Evolutionary conservation across 768 basidiomycete species (phyloP).

Genomic region (Lenzites betulinus): DNA sequence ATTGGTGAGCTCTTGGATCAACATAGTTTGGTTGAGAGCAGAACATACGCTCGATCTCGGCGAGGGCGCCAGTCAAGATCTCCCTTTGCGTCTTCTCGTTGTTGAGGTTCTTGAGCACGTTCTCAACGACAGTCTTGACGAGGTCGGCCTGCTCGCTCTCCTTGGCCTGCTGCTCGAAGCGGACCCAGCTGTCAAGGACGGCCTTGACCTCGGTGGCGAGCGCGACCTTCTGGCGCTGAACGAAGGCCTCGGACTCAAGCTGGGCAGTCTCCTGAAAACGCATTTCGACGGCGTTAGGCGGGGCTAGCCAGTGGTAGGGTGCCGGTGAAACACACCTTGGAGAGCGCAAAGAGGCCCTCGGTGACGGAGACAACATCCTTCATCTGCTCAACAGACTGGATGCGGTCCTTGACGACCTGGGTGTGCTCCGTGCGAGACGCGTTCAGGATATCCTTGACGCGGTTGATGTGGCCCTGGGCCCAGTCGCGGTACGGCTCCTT

Average conservation of each 20-base stretch:
- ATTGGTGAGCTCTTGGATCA: not conserved
- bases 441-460: conserved; percentile 81
- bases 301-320: not conserved
- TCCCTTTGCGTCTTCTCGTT: conserved; percentile 92
- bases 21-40: not conserved
- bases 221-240: conserved; percentile 85
- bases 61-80: conserved; percentile 73
- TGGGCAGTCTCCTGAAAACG: conserved; percentile 79
- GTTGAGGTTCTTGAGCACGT: conserved; percentile 78
- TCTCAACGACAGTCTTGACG: conserved; percentile 83
- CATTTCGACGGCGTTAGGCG: not conserved
- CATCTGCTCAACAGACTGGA: conserved; percentile 88
- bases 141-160: conserved; percentile 95
- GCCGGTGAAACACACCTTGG: conserved; percentile 61
- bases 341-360: conserved; percentile 85
- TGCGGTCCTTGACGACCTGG: conserved; percentile 89
- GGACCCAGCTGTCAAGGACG: conserved; percentile 97
- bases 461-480: conserved; percentile 86
- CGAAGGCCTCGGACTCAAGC: conserved; percentile 87
- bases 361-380: conserved; percentile 95
- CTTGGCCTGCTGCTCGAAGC: conserved; percentile 95
- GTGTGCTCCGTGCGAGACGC: conserved; percentile 87
- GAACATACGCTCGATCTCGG: conserved; percentile 90
- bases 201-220: conserved; percentile 88
- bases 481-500: conserved; percentile 90